A percentile compares a stretch with the other conserved stretches of the same genome.
Evolutionary conservation across 768 basidiomycete genomes (phyloP).

Genomic region (Inosperma sp.): DNA sequence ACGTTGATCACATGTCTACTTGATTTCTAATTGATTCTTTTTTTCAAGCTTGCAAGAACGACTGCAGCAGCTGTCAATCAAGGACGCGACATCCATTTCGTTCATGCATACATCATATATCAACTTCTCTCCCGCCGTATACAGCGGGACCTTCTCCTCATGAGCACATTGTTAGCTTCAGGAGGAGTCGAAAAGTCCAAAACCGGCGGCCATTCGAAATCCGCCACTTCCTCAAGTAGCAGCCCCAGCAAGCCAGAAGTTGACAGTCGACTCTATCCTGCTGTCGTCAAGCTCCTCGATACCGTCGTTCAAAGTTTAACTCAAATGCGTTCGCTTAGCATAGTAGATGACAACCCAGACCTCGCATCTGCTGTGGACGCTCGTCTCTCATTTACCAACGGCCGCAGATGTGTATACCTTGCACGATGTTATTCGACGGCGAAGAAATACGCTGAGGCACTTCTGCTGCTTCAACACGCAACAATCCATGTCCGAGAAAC

Average conservation of each 20-base stretch:
- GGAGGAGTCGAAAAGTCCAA: constrained; percentile 30
- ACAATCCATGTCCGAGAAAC: constrained; percentile 73
- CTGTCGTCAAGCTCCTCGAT: constrained; percentile 84
- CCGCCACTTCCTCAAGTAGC: constrained; percentile 23
- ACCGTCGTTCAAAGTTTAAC: constrained; percentile 78
- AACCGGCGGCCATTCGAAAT: not conserved
- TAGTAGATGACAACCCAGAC: constrained; percentile 86
- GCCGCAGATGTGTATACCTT: constrained; percentile 72
- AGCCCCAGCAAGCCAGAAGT: constrained; percentile 39
- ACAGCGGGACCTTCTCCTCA: constrained; percentile 80
- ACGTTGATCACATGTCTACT: constrained; percentile 6
- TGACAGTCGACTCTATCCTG: constrained; percentile 74
- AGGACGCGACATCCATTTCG: constrained; percentile 72
- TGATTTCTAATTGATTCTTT: not conserved
- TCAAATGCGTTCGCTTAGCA: constrained; percentile 76
- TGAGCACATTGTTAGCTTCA: constrained; percentile 55
- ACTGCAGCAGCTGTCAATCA: constrained; percentile 37
- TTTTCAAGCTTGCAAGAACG: constrained; percentile 30
- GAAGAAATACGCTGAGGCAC: constrained; percentile 68
- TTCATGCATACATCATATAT: constrained; percentile 84
- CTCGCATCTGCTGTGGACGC: constrained; percentile 75
- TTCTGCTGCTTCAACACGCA: constrained; percentile 67
- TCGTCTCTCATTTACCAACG: constrained; percentile 68
- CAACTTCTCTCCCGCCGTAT: constrained; percentile 84
- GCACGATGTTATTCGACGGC: constrained; percentile 67